Evolutionary conservation across 2,329 filamentous ascomycete genomes (phyloP).

Genomic region (Teratosphaeria nubilosa): DNA sequence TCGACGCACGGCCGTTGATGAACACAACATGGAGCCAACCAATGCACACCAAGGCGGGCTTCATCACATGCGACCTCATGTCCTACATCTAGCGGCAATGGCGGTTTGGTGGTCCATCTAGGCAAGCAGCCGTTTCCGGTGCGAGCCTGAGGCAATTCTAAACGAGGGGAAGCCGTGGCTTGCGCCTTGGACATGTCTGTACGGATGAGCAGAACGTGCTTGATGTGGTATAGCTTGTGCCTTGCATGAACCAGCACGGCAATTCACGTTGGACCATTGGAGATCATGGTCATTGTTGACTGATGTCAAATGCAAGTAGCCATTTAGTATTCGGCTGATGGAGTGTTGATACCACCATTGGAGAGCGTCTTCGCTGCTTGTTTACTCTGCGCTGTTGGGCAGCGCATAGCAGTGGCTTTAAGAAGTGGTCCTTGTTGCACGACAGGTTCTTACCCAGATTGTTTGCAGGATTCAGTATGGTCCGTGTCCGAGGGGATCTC

Average conservation of each 20-base stretch:
- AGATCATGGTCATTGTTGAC: not conserved
- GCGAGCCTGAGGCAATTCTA: not conserved
- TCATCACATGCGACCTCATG: not conserved
- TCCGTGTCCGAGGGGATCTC: no score
- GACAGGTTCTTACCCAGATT: not conserved
- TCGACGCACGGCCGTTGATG: not conserved
- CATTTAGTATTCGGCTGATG: not conserved
- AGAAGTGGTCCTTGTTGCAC: not conserved
- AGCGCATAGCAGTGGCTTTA: not conserved
- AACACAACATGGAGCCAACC: not conserved
- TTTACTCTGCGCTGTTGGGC: not conserved
- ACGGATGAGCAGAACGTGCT: not conserved
- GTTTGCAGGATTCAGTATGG: not conserved
- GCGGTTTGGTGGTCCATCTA: not conserved
- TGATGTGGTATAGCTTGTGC: not conserved
- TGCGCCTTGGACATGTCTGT: no score
- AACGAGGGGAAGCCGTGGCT: no score
- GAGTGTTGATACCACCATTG: not conserved
- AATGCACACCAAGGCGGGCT: not conserved
- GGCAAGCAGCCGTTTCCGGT: not conserved
- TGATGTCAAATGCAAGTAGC: not conserved
- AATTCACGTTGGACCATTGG: not conserved
- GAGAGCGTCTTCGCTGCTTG: not conserved
- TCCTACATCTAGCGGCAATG: not conserved
- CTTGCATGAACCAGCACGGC: not conserved